Percentiles rank a stretch among this genome's conserved stretches.
Conservation (phyloP, 2,329 filamentous ascomycete species). For the Ophiostoma fasciatum region DNA sequence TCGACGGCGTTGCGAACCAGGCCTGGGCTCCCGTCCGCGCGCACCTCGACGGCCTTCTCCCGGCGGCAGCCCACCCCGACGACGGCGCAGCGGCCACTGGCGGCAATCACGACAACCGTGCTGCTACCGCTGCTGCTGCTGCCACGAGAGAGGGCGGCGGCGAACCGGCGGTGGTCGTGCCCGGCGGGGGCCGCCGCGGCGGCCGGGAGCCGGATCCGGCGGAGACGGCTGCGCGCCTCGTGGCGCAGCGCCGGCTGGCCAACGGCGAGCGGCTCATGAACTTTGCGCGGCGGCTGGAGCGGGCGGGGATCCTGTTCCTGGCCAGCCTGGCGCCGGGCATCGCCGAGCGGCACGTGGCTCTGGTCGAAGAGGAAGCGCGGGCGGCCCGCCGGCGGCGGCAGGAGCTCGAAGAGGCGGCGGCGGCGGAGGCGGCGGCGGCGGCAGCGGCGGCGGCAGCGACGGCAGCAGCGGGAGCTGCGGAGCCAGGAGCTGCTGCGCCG, state of each 20-base stretch:
- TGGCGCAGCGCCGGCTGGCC: constrained; percentile 28
- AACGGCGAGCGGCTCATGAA: constrained; percentile 35
- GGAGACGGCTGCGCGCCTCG: constrained; percentile 37
- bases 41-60: constrained; percentile 45
- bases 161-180: constrained; percentile 12
- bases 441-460: constrained; percentile 16
- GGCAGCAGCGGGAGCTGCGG: constrained; percentile 11
- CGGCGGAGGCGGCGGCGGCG: constrained; percentile 19
- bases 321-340: constrained; percentile 52
- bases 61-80: constrained; percentile 24
- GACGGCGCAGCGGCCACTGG: too few relatives aligned
- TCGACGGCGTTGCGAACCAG: constrained; percentile 40
- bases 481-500: background rate
- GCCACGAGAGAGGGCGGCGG: background rate
- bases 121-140: too few relatives aligned
- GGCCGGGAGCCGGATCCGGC: constrained; percentile 27
- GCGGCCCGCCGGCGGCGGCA: constrained; percentile 27
- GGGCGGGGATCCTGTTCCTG: constrained; percentile 46
- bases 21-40: constrained; percentile 41
- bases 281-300: constrained; percentile 39
- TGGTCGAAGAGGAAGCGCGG: constrained; percentile 36
- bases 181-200: constrained; percentile 1
- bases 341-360: constrained; percentile 48
- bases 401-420: constrained; percentile 27
- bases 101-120: background rate